These are phyloP conservation scores for Vanrija pseudolonga DNA, from an alignment of 1,284 basidiomycete species.

Conservation along the genomic window DNA sequence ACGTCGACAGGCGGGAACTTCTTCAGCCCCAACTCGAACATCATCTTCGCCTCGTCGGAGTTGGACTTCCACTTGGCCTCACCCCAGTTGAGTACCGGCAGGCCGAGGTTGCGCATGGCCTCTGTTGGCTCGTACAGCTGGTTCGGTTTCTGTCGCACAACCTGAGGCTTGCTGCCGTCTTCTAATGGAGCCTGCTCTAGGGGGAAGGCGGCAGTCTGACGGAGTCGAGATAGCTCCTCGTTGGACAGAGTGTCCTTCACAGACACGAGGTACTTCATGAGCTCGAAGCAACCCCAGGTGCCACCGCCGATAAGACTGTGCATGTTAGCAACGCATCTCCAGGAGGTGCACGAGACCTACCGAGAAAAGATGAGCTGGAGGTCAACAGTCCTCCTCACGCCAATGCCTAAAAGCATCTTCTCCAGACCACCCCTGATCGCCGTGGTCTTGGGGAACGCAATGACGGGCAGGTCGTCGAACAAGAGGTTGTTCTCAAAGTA, in stretches of 20 bases:
- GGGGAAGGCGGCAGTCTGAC: conserved; percentile 76
- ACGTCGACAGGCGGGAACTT: conserved; percentile 66
- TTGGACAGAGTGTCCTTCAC: conserved; percentile 67
- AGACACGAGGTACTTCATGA: conserved; percentile 85
- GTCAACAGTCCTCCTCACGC: conserved; percentile 87
- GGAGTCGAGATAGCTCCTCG: conserved; percentile 69
- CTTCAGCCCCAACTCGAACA: conserved; percentile 73
- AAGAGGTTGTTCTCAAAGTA: conserved; percentile 87
- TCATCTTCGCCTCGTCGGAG: conserved; percentile 85
- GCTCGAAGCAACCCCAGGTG: conserved; percentile 47
- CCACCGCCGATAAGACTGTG: conserved; percentile 53
- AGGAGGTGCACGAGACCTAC: conserved; percentile 46
- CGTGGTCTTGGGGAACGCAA: conserved; percentile 66
- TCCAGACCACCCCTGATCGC: conserved; percentile 71
- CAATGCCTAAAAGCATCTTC: conserved; percentile 70
- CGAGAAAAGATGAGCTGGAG: conserved; percentile 80
- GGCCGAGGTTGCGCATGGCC: conserved; percentile 64
- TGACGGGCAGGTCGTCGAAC: conserved; percentile 82
- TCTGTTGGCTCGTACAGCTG: conserved; percentile 82
- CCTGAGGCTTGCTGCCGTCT: conserved; percentile 38
- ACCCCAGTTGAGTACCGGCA: conserved; percentile 88
- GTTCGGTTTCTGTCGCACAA: conserved; percentile 58
- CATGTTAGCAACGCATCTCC: conserved; percentile 1
- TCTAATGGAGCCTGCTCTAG: conserved; percentile 54
- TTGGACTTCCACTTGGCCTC: conserved; percentile 70